Evolutionary conservation across 192 early-diverging fungal species (phyloP).

Genomic region (Entomortierella lignicola): DNA sequence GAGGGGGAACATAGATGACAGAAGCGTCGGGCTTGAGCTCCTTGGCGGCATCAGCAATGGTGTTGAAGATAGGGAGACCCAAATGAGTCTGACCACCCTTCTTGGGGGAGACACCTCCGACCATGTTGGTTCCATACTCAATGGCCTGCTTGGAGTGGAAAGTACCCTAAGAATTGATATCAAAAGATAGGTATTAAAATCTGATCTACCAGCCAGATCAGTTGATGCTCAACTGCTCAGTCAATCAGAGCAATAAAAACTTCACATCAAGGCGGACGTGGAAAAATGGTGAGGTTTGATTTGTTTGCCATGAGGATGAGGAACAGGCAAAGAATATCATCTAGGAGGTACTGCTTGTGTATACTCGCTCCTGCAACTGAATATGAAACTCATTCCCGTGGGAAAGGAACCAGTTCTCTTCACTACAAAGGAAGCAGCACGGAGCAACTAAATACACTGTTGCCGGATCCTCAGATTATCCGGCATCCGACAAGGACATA

Average conservation of each 20-base stretch:
- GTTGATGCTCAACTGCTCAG: too few relatives aligned
- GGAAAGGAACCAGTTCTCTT: too few relatives aligned
- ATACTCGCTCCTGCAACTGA: too few relatives aligned
- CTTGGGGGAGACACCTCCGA: conserved; percentile 96
- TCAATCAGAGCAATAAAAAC: neutral
- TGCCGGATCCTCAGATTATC: neutral
- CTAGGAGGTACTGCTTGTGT: too few relatives aligned
- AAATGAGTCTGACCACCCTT: conserved; percentile 96
- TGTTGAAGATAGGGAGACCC: conserved; percentile 95
- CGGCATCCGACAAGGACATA: neutral
- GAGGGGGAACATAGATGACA: conserved; percentile 99
- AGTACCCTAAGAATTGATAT: conserved; percentile 87
- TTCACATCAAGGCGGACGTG: neutral
- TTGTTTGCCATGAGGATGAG: too few relatives aligned
- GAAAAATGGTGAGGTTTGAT: too few relatives aligned
- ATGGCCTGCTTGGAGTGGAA: conserved; percentile 99
- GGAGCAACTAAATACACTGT: neutral
- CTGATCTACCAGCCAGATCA: too few relatives aligned
- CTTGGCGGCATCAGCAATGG: conserved; percentile 81
- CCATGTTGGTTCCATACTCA: conserved; percentile 98
- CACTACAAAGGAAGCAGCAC: neutral
- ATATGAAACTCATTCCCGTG: too few relatives aligned
- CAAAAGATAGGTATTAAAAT: too few relatives aligned
- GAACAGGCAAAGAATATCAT: too few relatives aligned
- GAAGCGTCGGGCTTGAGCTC: conserved; percentile 95